Evolutionary conservation across 257 asterid genomes (phyloP), one percentile per base, ranked within the genome.

Genomic region (Solanum bulbocastanum): DNA sequence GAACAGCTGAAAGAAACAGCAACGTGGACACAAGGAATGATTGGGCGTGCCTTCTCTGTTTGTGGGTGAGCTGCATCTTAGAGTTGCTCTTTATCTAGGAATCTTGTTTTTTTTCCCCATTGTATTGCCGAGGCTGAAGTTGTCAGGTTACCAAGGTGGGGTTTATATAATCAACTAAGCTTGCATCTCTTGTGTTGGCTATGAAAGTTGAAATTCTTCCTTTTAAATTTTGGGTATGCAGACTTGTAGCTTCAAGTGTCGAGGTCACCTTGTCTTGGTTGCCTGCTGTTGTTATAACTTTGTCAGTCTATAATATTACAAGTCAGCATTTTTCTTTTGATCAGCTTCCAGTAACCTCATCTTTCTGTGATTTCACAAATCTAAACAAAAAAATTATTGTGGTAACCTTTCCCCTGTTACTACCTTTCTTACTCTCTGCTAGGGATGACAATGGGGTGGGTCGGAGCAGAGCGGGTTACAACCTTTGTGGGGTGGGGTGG

Each of bases 1-100:
- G 95, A 94, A 65, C 96, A 94, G 89, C 93, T 96, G 72, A 95
- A 94, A 84, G 96, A 94, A 90, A 94, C 96, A 32, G 99, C 99
- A 75, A 88, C 89, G 8, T 96, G 99, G 99, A 88, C 98, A 39
- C 98, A 94, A 88, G 98, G 96, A 89, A 94, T 94, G 96, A 94
- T 96, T 72, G 95, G 93, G 35, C 98, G 94, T 1, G 94, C 93
- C 72, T 96, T 92, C 87, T 93, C 95, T 84, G 92, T 89, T 73
- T 49, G 90, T 32, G 91, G 93, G 85, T 94, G 90, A 88, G 16
- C 75, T 87, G 85, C 15, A 36, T 27, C 39, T 81, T 18, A 18
- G 23, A 49, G 68, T 81, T 46, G 18, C 85, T 68, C 60, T n/a
- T 60, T 85, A 37, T 30, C 20, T 18, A 85, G 37, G 58, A 23